Evolutionary conservation across 257 asterid genomes (phyloP).

Genomic region (Scutellaria baicalensis): DNA sequence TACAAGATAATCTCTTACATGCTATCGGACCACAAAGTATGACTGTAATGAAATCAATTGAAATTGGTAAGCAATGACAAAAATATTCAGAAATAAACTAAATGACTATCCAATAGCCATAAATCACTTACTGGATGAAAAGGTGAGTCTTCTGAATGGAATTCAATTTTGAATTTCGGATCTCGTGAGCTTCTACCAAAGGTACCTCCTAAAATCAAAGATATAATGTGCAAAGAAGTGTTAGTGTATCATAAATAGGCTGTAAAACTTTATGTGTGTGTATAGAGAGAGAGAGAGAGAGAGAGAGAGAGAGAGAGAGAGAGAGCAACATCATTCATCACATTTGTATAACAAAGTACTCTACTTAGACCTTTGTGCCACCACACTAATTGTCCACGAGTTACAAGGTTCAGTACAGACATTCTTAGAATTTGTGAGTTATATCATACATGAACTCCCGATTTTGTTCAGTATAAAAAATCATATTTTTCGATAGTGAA

Average conservation of each 20-base stretch:
- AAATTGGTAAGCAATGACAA: not conserved
- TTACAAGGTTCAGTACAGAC: not conserved
- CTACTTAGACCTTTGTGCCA: not conserved
- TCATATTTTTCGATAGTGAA: not conserved
- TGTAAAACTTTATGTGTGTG: not conserved
- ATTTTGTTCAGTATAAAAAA: not conserved
- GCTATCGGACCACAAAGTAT: not conserved
- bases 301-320: not conserved
- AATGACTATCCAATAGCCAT: not conserved
- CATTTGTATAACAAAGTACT: not conserved
- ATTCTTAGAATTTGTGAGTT: not conserved
- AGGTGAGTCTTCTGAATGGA: constrained; percentile 74
- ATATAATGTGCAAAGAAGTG: not conserved
- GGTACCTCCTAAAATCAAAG: constrained; percentile 46
- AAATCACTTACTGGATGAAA: constrained; percentile 65
- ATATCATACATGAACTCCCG: not conserved
- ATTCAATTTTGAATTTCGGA: constrained; percentile 82
- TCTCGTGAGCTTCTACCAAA: constrained; percentile 79
- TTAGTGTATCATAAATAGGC: not conserved
- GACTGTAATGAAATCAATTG: constrained; percentile 1
- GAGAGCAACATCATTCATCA: not conserved
- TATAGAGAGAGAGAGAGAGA: not conserved
- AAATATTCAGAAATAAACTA: constrained; percentile 2
- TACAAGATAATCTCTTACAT: not conserved
- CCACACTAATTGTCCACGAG: not conserved